Base-by-base conservation (phyloP, 345 rosid species). In the Tarenaya hassleriana region DNA sequence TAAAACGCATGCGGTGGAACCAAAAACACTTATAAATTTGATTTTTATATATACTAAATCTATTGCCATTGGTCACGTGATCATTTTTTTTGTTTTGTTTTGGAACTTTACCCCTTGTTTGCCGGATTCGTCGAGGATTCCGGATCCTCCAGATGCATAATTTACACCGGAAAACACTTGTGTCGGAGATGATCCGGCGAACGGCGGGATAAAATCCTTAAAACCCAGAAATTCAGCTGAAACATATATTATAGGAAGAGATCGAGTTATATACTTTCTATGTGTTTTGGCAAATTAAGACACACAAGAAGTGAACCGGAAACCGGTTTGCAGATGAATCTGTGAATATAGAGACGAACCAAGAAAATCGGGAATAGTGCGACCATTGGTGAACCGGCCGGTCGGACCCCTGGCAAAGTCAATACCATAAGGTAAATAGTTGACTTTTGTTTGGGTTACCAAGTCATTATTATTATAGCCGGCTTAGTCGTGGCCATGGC, bases 91-190 rank as follows among this genome's bases (percentile, higher is more conserved):
- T 20, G 12, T 10, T 15, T 20, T 6, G 13, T 8, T 4, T 32
- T 7, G 31, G 10, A 1, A 9, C 4, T 11, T 29, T 71, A 83
- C 91, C 69, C 78, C 48, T 40, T 69, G 69, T 18, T 29, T 48
- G 41, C 83, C 76, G 37, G 70, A 67, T 11, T 81, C 80, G 1
- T 73, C 70, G 1, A 69, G 71, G 42, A 84, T 81, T 46, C 94
- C 88, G 0, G 80, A 74, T 7, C 65, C 78, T 12, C 76, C 88
- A 3, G 94, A 84, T 35, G 94, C 94, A 50, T 77, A 84, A 58
- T 84, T 81, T 15, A 84, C 60, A 16, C 94, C 80, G 34, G 72
- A 58, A 17, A 33, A 51, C 44, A 40, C 41, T 55, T 67, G 72
- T 42, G 27, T 18, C 12, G 2, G 38, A 48, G 72, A 60, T 45